Conservation (phyloP, 1,284 basidiomycete genomes). For the Malassezia obtusa region DNA sequence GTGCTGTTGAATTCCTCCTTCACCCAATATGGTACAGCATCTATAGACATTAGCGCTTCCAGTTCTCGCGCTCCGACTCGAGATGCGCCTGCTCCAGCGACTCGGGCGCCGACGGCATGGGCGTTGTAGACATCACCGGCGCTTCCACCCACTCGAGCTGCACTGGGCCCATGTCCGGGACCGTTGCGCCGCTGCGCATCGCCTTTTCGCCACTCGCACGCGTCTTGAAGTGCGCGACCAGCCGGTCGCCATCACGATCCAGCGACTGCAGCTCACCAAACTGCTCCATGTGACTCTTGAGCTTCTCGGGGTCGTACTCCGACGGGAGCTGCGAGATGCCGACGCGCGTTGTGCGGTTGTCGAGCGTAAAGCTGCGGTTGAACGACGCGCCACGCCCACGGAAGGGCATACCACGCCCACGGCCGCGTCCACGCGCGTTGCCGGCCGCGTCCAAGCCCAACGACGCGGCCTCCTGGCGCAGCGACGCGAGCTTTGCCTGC, state of each 20-base stretch:
- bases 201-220: slow-evolving; percentile 33
- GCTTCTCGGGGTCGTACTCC: slow-evolving; percentile 53
- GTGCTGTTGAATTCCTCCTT: neutral
- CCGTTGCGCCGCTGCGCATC: slow-evolving; percentile 26
- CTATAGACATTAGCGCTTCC: slow-evolving; percentile 25
- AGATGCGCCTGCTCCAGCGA: neutral
- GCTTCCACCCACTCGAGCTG: slow-evolving; percentile 37
- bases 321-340: slow-evolving; percentile 59
- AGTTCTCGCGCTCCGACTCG: slow-evolving; percentile 26
- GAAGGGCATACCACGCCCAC: slow-evolving; percentile 63
- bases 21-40: neutral
- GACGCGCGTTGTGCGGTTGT: slow-evolving; percentile 76
- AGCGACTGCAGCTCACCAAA: slow-evolving; percentile 34
- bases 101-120: no score
- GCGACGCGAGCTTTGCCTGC: slow-evolving; percentile 66
- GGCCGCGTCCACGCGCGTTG: slow-evolving; percentile 45
- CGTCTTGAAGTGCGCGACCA: slow-evolving; percentile 29
- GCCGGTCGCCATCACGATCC: slow-evolving; percentile 11
- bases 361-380: slow-evolving; percentile 56
- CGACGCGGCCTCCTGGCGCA: slow-evolving; percentile 74
- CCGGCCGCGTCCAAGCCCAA: slow-evolving; percentile 59
- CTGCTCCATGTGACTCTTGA: slow-evolving; percentile 63
- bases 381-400: slow-evolving; percentile 56
- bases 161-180: slow-evolving; percentile 34
- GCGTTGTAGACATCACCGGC: slow-evolving; percentile 2